phyloP scores from a whole-genome alignment of 2,329 filamentous ascomycete genomes.

The Penicillium brasilianum region DNA sequence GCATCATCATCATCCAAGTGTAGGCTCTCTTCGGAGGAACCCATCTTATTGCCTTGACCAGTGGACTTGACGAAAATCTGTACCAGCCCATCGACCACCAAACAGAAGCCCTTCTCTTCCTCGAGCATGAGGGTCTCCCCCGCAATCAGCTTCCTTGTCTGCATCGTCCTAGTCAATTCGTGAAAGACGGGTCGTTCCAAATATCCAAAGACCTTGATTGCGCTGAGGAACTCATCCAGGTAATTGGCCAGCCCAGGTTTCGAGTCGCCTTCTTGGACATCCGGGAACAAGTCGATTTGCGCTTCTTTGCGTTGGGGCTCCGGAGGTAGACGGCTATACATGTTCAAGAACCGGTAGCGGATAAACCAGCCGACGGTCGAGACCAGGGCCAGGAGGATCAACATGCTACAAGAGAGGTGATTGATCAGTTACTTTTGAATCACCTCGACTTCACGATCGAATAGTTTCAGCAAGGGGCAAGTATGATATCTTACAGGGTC shows the following conservation, averaged over 20 bases:
- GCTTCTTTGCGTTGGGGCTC: conserved; percentile 96
- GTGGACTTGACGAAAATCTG: conserved; percentile 98
- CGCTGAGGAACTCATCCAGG: conserved; percentile 94
- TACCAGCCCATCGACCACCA: conserved; percentile 94
- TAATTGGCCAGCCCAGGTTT: conserved; percentile 96
- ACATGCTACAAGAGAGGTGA: conserved; percentile 57
- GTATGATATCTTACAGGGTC: conserved; percentile 67
- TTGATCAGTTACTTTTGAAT: conserved; percentile 12
- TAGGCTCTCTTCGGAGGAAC: conserved; percentile 47
- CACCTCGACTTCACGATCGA: background rate
- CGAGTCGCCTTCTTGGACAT: conserved; percentile 84
- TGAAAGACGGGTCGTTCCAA: conserved; percentile 96
- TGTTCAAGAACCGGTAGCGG: conserved; percentile 92
- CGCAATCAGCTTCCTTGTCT: conserved; percentile 93
- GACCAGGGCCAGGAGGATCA: conserved; percentile 76
- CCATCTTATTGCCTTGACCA: conserved; percentile 49
- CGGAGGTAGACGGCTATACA: conserved; percentile 91
- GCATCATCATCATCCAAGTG: conserved; percentile 51
- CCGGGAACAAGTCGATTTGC: conserved; percentile 91
- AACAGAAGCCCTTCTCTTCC: conserved; percentile 96
- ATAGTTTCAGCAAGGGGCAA: background rate
- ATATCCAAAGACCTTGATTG: conserved; percentile 99
- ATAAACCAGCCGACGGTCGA: conserved; percentile 94
- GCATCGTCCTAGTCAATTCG: conserved; percentile 96
- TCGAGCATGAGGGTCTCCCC: conserved; percentile 94